These are phyloP conservation scores for Phaffomyces thermotolerans DNA, from an alignment of 805 yeast species.

Conservation along the genomic window DNA sequence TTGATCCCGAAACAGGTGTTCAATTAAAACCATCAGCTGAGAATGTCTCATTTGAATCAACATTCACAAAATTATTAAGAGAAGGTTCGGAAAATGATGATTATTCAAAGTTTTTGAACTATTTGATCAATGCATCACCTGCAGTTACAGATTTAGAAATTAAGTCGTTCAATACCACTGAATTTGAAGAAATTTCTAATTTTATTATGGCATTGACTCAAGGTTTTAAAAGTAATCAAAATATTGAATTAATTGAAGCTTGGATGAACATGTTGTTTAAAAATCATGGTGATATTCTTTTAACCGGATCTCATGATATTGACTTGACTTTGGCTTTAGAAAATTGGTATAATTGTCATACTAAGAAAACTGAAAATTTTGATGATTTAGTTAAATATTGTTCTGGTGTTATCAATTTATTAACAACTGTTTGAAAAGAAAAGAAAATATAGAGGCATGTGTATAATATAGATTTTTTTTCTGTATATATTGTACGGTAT, in stretches of 20 bases:
- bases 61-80: conserved; percentile 60
- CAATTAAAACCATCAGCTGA: conserved; percentile 20
- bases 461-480: too few species aligned
- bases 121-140: conserved; percentile 59
- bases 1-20: neutral
- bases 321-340: conserved; percentile 39
- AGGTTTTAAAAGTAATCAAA: conserved; percentile 48
- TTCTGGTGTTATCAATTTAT: conserved; percentile 65
- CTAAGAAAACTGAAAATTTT: conserved; percentile 37
- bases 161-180: conserved; percentile 60
- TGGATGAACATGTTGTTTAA: conserved; percentile 66
- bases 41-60: conserved; percentile 55
- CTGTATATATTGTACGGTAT: too few species aligned
- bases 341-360: conserved; percentile 41
- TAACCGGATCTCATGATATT: conserved; percentile 28
- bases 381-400: conserved; percentile 73
- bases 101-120: conserved; percentile 44
- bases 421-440: conserved; percentile 25
- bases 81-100: conserved; percentile 36
- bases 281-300: conserved; percentile 70
- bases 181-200: conserved; percentile 52
- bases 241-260: conserved; percentile 78
- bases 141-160: conserved; percentile 79
- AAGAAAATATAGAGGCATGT: neutral
- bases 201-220: conserved; percentile 62